Conservation (phyloP, 192 early-diverging fungal species). For the Coemansia guatemalensis region DNA sequence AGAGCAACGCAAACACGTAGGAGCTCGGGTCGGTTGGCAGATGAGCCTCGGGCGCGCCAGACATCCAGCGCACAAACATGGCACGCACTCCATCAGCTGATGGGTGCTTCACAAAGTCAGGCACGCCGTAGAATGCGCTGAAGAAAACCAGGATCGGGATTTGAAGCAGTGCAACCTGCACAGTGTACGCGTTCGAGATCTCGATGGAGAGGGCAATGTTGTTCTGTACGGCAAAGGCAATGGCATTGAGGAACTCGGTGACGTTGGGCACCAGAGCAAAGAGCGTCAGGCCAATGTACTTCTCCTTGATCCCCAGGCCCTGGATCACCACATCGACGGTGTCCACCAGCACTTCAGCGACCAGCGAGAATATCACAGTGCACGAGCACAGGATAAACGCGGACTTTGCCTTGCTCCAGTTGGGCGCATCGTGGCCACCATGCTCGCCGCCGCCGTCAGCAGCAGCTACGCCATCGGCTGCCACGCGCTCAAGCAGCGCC, state of each 20-base stretch:
- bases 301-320: constrained; percentile 68
- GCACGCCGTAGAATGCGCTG: constrained; percentile 63
- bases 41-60: constrained; percentile 20
- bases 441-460: constrained; percentile 66
- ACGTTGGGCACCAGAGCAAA: constrained; percentile 95
- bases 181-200: constrained; percentile 93
- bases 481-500: constrained; percentile 38
- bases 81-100: constrained; percentile 17
- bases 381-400: constrained; percentile 75
- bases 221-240: constrained; percentile 89
- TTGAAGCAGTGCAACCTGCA: constrained; percentile 93
- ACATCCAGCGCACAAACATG: constrained; percentile 14
- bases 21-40: constrained; percentile 47
- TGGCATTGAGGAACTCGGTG: constrained; percentile 93
- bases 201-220: constrained; percentile 87
- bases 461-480: constrained; percentile 57
- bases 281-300: constrained; percentile 89
- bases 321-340: constrained; percentile 81
- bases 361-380: constrained; percentile 81
- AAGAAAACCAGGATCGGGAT: constrained; percentile 92
- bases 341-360: constrained; percentile 91
- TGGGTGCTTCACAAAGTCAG: constrained; percentile 30
- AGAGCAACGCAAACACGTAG: constrained; percentile 66
- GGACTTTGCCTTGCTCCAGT: constrained; percentile 83
- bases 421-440: constrained; percentile 88